These are phyloP conservation scores for Sporothrix dimorphospora DNA, from an alignment of 2,329 filamentous ascomycete species.

Conservation along the genomic window DNA sequence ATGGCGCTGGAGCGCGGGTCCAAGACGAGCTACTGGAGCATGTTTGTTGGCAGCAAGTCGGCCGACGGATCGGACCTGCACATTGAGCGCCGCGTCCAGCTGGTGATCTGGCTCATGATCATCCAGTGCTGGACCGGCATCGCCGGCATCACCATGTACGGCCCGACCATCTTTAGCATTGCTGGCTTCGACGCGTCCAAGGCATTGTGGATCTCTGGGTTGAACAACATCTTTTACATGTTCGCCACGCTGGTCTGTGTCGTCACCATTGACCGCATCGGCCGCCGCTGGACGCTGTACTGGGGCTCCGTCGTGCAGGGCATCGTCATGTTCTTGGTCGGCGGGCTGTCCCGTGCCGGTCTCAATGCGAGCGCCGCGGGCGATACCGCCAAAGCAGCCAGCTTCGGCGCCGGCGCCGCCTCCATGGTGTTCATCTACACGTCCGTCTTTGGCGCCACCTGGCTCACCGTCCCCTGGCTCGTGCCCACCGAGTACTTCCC, in stretches of 20 bases:
- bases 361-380: background rate
- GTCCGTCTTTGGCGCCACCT: constrained; percentile 65
- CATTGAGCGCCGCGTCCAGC: constrained; percentile 62
- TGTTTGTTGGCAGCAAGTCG: constrained; percentile 71
- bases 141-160: constrained; percentile 67
- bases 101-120: constrained; percentile 73
- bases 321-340: constrained; percentile 69
- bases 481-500: constrained; percentile 77
- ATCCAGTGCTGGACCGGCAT: constrained; percentile 73
- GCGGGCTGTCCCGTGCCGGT: constrained; percentile 58
- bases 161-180: constrained; percentile 64
- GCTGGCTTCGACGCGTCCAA: constrained; percentile 65
- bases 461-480: constrained; percentile 62
- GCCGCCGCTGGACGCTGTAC: constrained; percentile 49
- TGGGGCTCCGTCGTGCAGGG: constrained; percentile 68
- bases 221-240: constrained; percentile 1
- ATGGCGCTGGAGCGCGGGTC: background rate
- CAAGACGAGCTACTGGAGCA: constrained; percentile 58
- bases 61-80: constrained; percentile 33
- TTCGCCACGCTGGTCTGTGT: background rate
- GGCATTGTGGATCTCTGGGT: constrained; percentile 57
- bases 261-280: background rate
- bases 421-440: constrained; percentile 45
- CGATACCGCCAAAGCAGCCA: background rate
- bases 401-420: background rate